Evolutionary conservation across 2,329 filamentous ascomycete species (phyloP), one percentile per base, ranked within the genome.

Genomic region (Diaporthe vexans): DNA sequence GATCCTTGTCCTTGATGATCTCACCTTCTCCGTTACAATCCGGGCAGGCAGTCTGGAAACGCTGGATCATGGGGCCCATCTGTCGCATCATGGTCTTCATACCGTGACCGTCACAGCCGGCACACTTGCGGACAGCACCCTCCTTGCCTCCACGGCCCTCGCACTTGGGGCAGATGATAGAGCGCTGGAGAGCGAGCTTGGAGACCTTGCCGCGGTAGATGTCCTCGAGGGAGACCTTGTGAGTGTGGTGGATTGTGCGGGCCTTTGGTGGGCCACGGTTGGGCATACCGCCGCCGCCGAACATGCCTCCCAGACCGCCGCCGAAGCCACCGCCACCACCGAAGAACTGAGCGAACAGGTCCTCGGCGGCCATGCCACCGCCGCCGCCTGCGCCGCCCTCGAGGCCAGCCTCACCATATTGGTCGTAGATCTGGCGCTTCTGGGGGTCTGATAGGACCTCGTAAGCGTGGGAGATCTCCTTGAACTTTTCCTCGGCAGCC

Each of bases 41-140:
- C 37, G 95, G 94, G 90, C 97, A 99, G 80, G 98, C 95, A 40
- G 96, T 98, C 89, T 99, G 97, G 92, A 99, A 99, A 74, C 97
- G 94, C 88, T 99, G 97, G 80, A 99, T 98, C 97, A 99, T 99
- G 75, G 97, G 97, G 69, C 97, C 97, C 95, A 99, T 98, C 87
- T 99, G 97, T 83, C 97, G 94, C 97, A 99, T 98, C 96, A 99
- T 98, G 54, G 94, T 98, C 93, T 98, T 98, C 94, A 98, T 98
- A 85, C 97, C 97, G 77, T 94, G 91, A 78, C 97, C 97, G 81
- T 97, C 95, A 84, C 97, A 99, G 81, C 95, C 94, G 54, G 91
- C 82, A 86, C 97, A 99, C 81, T 94, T 94, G 88, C 95, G 96
- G 78, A 98, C 96, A n/a, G 97, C 94, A 77, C 97, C 97, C 78